A percentile compares a stretch with the other conserved stretches of the same genome.
These are phyloP conservation scores for Trichoderma pleuroti DNA, from an alignment of 2,329 filamentous ascomycete genomes.

Conservation along the genomic window DNA sequence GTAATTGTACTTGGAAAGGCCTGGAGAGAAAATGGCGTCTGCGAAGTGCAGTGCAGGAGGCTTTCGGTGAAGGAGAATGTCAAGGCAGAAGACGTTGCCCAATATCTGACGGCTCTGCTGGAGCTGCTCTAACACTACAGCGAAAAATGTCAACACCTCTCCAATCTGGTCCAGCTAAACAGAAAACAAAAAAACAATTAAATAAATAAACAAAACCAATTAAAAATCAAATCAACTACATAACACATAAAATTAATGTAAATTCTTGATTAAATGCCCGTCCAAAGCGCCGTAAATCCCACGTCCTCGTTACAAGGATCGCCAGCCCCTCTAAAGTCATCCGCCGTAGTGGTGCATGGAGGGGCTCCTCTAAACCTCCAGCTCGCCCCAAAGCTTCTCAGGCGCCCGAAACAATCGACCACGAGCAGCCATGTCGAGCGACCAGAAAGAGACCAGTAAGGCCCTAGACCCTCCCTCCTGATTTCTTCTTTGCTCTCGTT, in stretches of 20 bases:
- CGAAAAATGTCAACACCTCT: background rate
- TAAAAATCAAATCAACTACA: background rate
- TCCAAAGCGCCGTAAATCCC: background rate
- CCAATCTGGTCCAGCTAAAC: background rate
- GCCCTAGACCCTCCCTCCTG: background rate
- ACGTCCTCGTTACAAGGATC: constrained; percentile 31
- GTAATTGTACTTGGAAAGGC: constrained; percentile 72
- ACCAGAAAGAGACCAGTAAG: constrained; percentile 35
- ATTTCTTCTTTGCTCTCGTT: background rate
- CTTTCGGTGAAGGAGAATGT: constrained; percentile 61
- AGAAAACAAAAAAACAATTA: background rate
- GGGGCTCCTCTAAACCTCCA: constrained; percentile 23
- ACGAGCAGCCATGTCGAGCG: constrained; percentile 32
- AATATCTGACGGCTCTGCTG: constrained; percentile 46
- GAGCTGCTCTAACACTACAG: constrained; percentile 43
- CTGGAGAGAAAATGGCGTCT: constrained; percentile 56
- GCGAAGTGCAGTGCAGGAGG: constrained; percentile 76
- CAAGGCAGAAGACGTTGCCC: constrained; percentile 40
- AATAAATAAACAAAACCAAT: background rate
- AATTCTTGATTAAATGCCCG: background rate
- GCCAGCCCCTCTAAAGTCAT: constrained; percentile 33
- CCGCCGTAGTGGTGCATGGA: constrained; percentile 27
- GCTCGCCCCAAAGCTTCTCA: constrained; percentile 9
- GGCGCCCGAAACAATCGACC: background rate
- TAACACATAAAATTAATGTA: background rate